phyloP scores from a whole-genome alignment of 352 stramenopile species.

The Thraustochytrium striatum region DNA sequence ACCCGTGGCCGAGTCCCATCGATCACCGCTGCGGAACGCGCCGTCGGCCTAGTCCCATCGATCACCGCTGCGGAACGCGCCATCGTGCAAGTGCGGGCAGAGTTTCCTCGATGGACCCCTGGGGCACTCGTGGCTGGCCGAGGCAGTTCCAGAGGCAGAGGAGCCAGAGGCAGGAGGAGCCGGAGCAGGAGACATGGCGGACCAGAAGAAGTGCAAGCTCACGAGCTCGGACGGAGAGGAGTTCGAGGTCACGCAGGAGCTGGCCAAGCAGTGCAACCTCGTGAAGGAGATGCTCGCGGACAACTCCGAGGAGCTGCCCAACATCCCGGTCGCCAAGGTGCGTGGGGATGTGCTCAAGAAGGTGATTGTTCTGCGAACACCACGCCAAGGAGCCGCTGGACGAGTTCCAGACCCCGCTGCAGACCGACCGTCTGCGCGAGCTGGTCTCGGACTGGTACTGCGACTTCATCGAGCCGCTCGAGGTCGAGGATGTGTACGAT shows the following conservation, averaged over 20 bases:
- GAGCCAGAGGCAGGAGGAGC: too few relatives aligned
- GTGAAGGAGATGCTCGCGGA: constrained; percentile 95
- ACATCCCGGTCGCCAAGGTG: constrained; percentile 48
- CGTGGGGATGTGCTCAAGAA: constrained; percentile 32
- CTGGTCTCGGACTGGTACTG: constrained; percentile 97
- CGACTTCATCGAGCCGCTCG: constrained; percentile 95
- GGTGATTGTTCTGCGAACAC: constrained; percentile 56
- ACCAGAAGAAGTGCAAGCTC: not conserved
- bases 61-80: too few relatives aligned
- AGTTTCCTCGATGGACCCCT: too few relatives aligned
- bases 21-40: too few relatives aligned
- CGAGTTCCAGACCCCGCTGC: constrained; percentile 98
- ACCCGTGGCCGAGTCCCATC: too few relatives aligned
- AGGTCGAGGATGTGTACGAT: constrained; percentile 98
- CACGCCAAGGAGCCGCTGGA: constrained; percentile 89
- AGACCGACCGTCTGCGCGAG: constrained; percentile 93
- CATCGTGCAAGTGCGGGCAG: too few relatives aligned
- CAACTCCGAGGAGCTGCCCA: constrained; percentile 58
- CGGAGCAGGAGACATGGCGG: too few relatives aligned
- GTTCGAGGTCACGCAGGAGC: constrained; percentile 85
- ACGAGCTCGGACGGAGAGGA: constrained; percentile 88
- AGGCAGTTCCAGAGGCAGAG: too few relatives aligned
- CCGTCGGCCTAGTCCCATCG: too few relatives aligned
- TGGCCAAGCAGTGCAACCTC: constrained; percentile 94
- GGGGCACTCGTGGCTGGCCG: too few relatives aligned